These are phyloP conservation scores for Dothidotthia symphoricarpi DNA, from an alignment of 2,329 filamentous ascomycete species.

Conservation along the genomic window DNA sequence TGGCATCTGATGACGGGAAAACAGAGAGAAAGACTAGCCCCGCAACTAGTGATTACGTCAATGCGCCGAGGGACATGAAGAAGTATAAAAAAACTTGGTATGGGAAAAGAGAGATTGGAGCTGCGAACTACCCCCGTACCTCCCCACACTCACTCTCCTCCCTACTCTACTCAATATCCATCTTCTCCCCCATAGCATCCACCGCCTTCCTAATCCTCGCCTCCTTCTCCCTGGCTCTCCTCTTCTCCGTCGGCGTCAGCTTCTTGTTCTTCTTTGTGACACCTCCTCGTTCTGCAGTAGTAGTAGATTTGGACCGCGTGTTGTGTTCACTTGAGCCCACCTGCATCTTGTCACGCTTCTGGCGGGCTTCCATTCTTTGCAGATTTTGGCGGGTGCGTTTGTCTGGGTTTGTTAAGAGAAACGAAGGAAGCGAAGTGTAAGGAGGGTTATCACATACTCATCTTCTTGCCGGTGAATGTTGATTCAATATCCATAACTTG, in stretches of 20 bases:
- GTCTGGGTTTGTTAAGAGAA: slow-evolving; percentile 5
- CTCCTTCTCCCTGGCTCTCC: slow-evolving; percentile 8
- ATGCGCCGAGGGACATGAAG: too few species aligned
- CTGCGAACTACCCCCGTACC: too few species aligned
- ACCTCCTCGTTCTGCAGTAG: slow-evolving; percentile 17
- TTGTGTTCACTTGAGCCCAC: slow-evolving; percentile 7
- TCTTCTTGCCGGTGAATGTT: slow-evolving; percentile 12
- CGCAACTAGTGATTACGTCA: too few species aligned
- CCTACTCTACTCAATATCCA: slow-evolving; percentile 10
- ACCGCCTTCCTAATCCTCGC: slow-evolving; percentile 7
- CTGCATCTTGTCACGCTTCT: slow-evolving; percentile 8
- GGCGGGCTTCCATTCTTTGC: slow-evolving; percentile 18
- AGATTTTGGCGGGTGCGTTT: slow-evolving; percentile 22
- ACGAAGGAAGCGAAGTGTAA: not conserved
- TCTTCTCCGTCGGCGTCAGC: slow-evolving; percentile 1
- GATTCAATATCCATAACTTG: slow-evolving; percentile 12
- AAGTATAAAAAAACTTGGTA: too few species aligned
- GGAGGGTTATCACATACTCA: slow-evolving; percentile 14
- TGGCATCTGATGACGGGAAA: too few species aligned
- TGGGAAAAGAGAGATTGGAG: too few species aligned
- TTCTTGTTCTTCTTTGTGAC: slow-evolving; percentile 12
- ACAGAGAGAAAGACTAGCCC: too few species aligned
- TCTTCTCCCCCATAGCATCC: slow-evolving; percentile 6
- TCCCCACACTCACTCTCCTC: too few species aligned
- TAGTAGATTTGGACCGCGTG: slow-evolving; percentile 10